phyloP scores from a whole-genome alignment of 192 early-diverging fungal species.

The Helicostylum pulchrum region DNA sequence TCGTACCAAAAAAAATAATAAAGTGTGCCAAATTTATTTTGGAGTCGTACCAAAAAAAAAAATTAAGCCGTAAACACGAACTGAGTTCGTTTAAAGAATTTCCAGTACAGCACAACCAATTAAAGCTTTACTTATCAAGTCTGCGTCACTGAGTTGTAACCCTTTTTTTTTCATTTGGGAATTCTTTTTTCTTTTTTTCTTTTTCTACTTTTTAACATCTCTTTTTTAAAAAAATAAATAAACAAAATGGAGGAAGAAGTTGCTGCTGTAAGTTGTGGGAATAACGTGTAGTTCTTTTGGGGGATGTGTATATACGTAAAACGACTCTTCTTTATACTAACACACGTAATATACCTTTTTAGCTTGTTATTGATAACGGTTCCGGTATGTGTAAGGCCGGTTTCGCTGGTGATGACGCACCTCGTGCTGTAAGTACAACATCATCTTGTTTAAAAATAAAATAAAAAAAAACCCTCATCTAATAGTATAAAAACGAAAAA shows the following conservation, averaged over 20 bases:
- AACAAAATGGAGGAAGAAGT: constrained; percentile 75
- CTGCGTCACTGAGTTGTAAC: constrained; percentile 1
- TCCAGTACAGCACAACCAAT: no score
- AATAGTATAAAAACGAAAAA: no score
- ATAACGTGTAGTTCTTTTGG: neutral
- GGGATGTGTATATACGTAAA: neutral
- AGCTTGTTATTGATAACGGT: constrained; percentile 89
- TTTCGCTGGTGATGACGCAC: constrained; percentile 90
- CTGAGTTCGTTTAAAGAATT: no score
- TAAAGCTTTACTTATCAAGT: neutral
- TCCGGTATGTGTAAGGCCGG: constrained; percentile 96
- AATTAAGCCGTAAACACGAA: no score
- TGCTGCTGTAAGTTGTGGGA: constrained; percentile 71
- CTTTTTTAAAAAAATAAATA: constrained; percentile 6
- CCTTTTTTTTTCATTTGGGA: constrained; percentile 4
- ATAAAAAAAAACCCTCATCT: neutral
- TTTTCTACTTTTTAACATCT: constrained; percentile 10
- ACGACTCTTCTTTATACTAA: neutral
- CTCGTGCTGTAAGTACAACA: constrained; percentile 65
- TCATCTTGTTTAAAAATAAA: neutral
- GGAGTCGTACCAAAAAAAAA: no score
- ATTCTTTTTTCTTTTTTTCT: neutral
- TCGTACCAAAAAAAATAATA: no score
- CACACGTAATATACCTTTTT: constrained; percentile 21
- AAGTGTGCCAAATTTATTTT: no score